Base-by-base conservation (phyloP, 2,329 filamentous ascomycete species). In the Trichoderma cornu-damae region DNA sequence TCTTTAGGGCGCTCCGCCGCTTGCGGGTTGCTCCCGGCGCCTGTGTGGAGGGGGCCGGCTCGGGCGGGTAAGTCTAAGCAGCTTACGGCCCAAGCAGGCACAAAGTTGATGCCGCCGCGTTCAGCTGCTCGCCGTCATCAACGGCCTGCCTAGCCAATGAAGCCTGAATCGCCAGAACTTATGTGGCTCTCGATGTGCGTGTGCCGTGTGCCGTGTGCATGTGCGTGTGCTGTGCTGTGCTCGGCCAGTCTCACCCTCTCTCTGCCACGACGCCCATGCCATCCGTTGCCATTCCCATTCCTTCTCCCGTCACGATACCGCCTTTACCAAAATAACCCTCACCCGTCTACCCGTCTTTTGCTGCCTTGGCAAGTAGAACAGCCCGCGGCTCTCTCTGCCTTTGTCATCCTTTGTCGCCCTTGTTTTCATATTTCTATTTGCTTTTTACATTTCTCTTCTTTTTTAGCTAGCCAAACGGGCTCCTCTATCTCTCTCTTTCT, bases 301-400 rank as follows among this genome's bases (percentile, higher is more conserved):
- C 30, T 43, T 28, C 30, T 38, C 46, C 22, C 35, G 57, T 50
- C 57, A 59, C 43, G 50, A 55, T 58, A 58, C 55, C 49, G 56
- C 55, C 47, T 46, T n/a, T 37, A 40, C 55, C 55, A 58, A 32
- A 51, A 50, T 50, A 58, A 48, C 56, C 48, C 48, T 58, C 56
- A 53, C 24, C 49, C 32, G 48, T 38, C 43, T 58, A 37, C 28
- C 56, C 51, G 53, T 49, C n/a, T n/a, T 48, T 58, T 46, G 54
- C 56, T 48, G 43, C 51, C 51, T 35, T 14, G 50, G 22, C 20
- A 35, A 53, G 47, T 16, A 51, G 48, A 37, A 38, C 37, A 37
- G 30, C 51, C 26, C 7, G 5, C 20, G n/a, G n/a, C 4, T 4
- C 3, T 24, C 26, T 49, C 24, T 48, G 18, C 24, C 20, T 16